Percentiles rank a stretch among this genome's conserved stretches.
These are phyloP conservation scores for Xylariaceae sp. DNA, from an alignment of 2,329 filamentous ascomycete genomes.

Conservation along the genomic window DNA sequence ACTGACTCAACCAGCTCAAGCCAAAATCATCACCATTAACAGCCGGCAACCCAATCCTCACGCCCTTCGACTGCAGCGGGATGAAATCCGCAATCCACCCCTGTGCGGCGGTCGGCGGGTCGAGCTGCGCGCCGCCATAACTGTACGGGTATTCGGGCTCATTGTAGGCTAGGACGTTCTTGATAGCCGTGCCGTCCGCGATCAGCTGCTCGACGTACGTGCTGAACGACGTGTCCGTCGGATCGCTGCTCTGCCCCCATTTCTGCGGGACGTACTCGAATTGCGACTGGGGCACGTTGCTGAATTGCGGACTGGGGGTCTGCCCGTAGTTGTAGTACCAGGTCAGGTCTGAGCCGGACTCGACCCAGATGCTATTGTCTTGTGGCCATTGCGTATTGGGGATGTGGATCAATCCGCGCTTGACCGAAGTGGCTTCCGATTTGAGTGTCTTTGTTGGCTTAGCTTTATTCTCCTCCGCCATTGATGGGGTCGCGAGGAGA, in stretches of 20 bases:
- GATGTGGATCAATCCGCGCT: not conserved
- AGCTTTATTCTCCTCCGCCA: no score
- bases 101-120: not conserved
- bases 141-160: not conserved
- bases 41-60: not conserved
- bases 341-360: not conserved
- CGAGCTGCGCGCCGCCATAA: not conserved
- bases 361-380: not conserved
- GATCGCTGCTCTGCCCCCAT: not conserved
- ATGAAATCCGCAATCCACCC: not conserved
- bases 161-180: not conserved
- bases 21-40: not conserved
- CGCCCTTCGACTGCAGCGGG: not conserved
- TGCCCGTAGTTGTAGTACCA: constrained; percentile 1
- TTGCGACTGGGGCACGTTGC: not conserved
- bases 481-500: no score
- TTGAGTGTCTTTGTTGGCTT: no score
- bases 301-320: not conserved
- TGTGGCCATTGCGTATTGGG: not conserved
- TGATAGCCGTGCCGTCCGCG: not conserved
- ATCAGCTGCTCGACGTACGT: not conserved
- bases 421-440: not conserved
- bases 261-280: not conserved
- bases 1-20: not conserved
- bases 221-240: not conserved